Percentiles rank a stretch among this genome's conserved stretches.
Evolutionary conservation across 2,329 filamentous ascomycete species (phyloP).

Genomic region (Akanthomyces muscarius): DNA sequence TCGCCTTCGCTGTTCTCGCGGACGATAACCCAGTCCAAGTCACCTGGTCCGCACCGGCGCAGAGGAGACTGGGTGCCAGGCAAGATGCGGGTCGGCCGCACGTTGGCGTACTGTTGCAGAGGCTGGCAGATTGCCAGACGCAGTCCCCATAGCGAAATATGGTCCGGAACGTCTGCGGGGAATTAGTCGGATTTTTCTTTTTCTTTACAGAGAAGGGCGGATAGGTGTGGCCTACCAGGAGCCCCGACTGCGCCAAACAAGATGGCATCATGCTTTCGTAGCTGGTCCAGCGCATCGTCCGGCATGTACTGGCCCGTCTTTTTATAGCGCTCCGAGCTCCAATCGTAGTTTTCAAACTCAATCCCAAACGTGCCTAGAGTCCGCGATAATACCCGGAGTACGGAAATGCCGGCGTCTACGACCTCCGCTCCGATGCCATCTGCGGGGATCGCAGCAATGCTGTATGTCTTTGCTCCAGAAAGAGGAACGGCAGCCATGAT

Average conservation of each 20-base stretch:
- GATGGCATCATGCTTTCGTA: slow-evolving; percentile 51
- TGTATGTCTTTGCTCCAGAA: slow-evolving; percentile 37
- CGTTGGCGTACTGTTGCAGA: slow-evolving; percentile 64
- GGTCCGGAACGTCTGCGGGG: slow-evolving; percentile 54
- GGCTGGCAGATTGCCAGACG: slow-evolving; percentile 61
- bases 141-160: slow-evolving; percentile 62
- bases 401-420: slow-evolving; percentile 56
- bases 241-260: slow-evolving; percentile 63
- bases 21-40: slow-evolving; percentile 63
- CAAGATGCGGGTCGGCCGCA: slow-evolving; percentile 59
- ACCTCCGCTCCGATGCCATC: slow-evolving; percentile 63
- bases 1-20: slow-evolving; percentile 65
- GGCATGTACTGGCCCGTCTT: slow-evolving; percentile 56
- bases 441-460: slow-evolving; percentile 57
- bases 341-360: slow-evolving; percentile 60
- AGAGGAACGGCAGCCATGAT: background rate
- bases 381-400: slow-evolving; percentile 51
- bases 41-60: slow-evolving; percentile 45
- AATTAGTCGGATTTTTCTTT: background rate
- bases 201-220: background rate
- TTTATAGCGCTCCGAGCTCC: slow-evolving; percentile 64
- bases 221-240: slow-evolving; percentile 33
- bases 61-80: slow-evolving; percentile 56
- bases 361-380: slow-evolving; percentile 56
- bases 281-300: slow-evolving; percentile 33